Percentiles rank a stretch among this genome's conserved stretches.
phyloP scores from a whole-genome alignment of 805 yeast species.

The Wickerhamomyces rabaulensis region DNA sequence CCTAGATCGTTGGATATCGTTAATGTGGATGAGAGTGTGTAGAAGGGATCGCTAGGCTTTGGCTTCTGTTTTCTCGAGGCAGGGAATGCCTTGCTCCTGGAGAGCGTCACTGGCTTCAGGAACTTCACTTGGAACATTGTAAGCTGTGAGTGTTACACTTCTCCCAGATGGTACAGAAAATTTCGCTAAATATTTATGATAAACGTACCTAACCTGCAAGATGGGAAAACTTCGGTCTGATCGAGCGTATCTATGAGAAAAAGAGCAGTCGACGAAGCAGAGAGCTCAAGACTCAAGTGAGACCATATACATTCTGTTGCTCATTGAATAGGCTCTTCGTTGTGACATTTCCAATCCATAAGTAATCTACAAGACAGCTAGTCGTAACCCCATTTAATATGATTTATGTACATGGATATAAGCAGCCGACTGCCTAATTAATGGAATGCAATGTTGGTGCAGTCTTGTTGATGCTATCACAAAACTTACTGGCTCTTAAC shows the following conservation, averaged over 20 bases:
- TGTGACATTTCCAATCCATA: too few species aligned
- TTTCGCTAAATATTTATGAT: too few species aligned
- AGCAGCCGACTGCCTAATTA: background rate
- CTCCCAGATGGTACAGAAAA: too few species aligned
- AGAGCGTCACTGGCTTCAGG: conserved; percentile 26
- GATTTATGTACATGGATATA: background rate
- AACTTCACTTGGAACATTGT: conserved; percentile 32
- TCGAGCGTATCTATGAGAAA: too few species aligned
- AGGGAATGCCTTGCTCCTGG: conserved; percentile 4
- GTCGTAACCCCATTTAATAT: background rate
- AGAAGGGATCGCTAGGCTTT: conserved; percentile 8
- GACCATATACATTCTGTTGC: too few species aligned
- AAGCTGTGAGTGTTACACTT: too few species aligned
- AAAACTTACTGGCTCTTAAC: conserved; percentile 6
- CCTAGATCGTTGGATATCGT: conserved; percentile 36
- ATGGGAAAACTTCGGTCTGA: too few species aligned
- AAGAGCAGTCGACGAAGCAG: too few species aligned
- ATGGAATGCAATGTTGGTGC: background rate
- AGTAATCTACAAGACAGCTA: background rate
- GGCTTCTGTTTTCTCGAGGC: conserved; percentile 1
- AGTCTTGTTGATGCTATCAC: background rate
- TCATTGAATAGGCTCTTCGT: too few species aligned
- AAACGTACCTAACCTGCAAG: too few species aligned
- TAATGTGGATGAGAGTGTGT: conserved; percentile 17
- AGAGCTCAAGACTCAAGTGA: too few species aligned